Evolutionary conservation across 352 stramenopile genomes (phyloP).

Genomic region (Globisporangium nunn): DNA sequence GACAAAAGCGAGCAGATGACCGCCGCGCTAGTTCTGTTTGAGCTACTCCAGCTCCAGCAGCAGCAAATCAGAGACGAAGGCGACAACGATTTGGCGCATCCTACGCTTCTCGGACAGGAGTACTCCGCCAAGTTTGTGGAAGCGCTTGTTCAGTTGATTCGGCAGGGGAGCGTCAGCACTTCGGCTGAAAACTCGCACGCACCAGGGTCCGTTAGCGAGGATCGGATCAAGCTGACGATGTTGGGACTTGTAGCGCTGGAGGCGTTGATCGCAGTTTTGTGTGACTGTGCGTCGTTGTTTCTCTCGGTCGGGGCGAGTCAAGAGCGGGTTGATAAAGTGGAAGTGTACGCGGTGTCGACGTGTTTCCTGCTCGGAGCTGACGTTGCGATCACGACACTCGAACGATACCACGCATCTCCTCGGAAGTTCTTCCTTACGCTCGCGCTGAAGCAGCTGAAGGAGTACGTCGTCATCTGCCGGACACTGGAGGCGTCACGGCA

Average conservation of each 20-base stretch:
- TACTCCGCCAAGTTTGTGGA: conserved; percentile 1
- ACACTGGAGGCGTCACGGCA: neutral
- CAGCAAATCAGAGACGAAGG: neutral
- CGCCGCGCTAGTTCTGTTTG: conserved; percentile 51
- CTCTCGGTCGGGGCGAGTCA: neutral
- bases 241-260: conserved; percentile 47
- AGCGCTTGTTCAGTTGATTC: conserved; percentile 4
- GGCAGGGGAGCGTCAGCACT: neutral
- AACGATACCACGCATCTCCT: conserved; percentile 4
- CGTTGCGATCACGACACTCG: conserved; percentile 12
- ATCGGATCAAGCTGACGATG: conserved; percentile 38
- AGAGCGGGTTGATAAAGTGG: neutral
- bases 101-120: conserved; percentile 1
- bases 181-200: neutral
- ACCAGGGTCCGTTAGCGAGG: too few relatives aligned
- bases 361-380: neutral
- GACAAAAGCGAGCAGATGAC: conserved; percentile 49
- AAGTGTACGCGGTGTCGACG: neutral
- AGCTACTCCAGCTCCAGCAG: conserved; percentile 39
- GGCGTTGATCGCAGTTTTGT: conserved; percentile 34
- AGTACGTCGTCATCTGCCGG: conserved; percentile 12
- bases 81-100: neutral
- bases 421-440: conserved; percentile 4
- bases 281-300: conserved; percentile 18
- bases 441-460: conserved; percentile 4